Conservation (phyloP, 2,329 filamentous ascomycete genomes). For the Juglanconis juglandina region DNA sequence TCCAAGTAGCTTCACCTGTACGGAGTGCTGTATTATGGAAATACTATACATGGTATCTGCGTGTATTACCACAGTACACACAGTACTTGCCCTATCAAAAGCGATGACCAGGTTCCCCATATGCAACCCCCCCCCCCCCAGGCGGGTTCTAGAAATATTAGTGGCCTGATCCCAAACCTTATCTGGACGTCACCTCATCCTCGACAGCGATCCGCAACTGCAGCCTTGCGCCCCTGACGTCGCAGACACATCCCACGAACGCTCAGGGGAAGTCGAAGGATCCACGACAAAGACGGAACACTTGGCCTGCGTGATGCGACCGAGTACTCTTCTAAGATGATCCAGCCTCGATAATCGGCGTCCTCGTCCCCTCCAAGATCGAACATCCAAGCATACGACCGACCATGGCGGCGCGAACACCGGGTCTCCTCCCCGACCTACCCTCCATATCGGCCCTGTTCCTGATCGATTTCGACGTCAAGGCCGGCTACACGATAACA, state of each 20-base stretch:
- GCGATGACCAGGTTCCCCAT: neutral
- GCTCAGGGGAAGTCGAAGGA: neutral
- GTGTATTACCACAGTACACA: too few relatives aligned
- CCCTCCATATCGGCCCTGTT: constrained; percentile 75
- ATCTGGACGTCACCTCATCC: constrained; percentile 11
- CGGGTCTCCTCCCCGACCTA: constrained; percentile 40
- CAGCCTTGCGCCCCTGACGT: neutral
- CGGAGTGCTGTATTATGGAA: too few relatives aligned
- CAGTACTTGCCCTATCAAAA: neutral
- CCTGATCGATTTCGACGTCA: constrained; percentile 88
- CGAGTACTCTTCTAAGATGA: constrained; percentile 10
- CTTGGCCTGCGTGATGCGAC: constrained; percentile 1
- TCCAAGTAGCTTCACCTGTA: too few relatives aligned
- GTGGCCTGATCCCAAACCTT: constrained; percentile 12
- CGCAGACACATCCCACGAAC: neutral
- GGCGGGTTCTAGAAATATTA: neutral
- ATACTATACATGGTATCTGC: too few relatives aligned
- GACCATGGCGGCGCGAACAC: constrained; percentile 21
- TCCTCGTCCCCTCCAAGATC: neutral
- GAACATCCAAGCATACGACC: constrained; percentile 1
- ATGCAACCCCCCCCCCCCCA: too few relatives aligned
- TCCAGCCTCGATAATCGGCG: neutral
- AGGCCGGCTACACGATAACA: constrained; percentile 82
- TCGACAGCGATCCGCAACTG: neutral
- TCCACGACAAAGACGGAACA: too few relatives aligned